Conservation (phyloP, 257 asterid species). For the Nicotiana paniculata region DNA sequence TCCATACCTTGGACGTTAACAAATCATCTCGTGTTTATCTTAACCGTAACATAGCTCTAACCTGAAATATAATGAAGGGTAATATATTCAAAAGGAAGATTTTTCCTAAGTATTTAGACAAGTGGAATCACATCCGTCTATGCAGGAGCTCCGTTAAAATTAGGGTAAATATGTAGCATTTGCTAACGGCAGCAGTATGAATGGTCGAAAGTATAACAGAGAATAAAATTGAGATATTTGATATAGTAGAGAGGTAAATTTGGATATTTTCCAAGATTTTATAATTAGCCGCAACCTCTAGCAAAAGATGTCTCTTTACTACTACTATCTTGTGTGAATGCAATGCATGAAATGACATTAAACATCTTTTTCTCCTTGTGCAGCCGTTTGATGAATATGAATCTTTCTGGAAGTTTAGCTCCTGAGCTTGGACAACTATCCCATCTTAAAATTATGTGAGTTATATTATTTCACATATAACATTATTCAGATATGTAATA, state of each 20-base stretch:
- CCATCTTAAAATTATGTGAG: constrained; percentile 34
- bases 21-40: too few relatives aligned
- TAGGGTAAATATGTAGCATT: too few relatives aligned
- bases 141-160: too few relatives aligned
- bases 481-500: too few relatives aligned
- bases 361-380: background rate
- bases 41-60: too few relatives aligned
- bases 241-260: background rate
- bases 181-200: too few relatives aligned
- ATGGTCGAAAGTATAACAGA: too few relatives aligned
- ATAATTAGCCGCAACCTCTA: background rate
- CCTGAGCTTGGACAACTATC: constrained; percentile 44
- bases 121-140: too few relatives aligned
- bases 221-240: background rate
- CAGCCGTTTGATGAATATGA: constrained; percentile 41
- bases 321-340: background rate
- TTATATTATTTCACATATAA: background rate
- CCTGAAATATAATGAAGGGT: too few relatives aligned
- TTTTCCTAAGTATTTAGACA: too few relatives aligned
- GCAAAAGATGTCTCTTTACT: background rate
- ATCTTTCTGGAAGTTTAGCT: constrained; percentile 38
- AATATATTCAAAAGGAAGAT: too few relatives aligned
- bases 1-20: too few relatives aligned
- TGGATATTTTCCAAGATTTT: background rate
- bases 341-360: background rate